These are phyloP conservation scores for Moelleriella libera DNA, from an alignment of 2,329 filamentous ascomycete genomes.

Conservation along the genomic window DNA sequence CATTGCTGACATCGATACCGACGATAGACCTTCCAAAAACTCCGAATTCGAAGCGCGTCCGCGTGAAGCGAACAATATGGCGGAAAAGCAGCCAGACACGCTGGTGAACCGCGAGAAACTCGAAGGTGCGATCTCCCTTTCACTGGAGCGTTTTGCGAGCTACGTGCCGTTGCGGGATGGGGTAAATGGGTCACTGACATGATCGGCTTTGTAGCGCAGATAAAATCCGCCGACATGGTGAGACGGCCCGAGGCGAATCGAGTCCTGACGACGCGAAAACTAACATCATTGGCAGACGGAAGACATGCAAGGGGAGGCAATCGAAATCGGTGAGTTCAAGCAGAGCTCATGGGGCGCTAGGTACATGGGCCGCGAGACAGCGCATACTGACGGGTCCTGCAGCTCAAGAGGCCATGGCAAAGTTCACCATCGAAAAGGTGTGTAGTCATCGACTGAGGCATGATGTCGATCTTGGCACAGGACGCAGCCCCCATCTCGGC, in stretches of 20 bases:
- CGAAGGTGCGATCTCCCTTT: background rate
- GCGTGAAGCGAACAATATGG: background rate
- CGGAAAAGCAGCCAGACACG: background rate
- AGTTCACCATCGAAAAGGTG: constrained; percentile 49
- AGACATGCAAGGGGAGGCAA: constrained; percentile 90
- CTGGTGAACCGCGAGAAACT: background rate
- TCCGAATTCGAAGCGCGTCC: background rate
- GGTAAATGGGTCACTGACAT: background rate
- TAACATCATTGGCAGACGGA: constrained; percentile 53
- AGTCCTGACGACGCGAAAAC: background rate
- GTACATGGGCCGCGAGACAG: background rate
- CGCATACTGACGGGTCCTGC: constrained; percentile 2
- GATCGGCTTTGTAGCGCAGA: constrained; percentile 50
- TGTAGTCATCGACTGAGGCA: constrained; percentile 3
- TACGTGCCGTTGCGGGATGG: background rate
- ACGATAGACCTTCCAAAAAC: no score
- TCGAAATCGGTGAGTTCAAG: constrained; percentile 73
- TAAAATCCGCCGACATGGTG: constrained; percentile 99
- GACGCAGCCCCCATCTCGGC: no score
- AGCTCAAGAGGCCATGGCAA: constrained; percentile 51
- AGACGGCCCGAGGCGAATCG: background rate
- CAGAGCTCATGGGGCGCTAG: background rate
- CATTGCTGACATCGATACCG: no score
- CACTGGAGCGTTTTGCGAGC: background rate
- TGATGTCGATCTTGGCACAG: constrained; percentile 2